Percentiles rank a stretch among this genome's conserved stretches.
Conservation (phyloP, 192 early-diverging fungal genomes). For the Backusella tarrabulga region DNA sequence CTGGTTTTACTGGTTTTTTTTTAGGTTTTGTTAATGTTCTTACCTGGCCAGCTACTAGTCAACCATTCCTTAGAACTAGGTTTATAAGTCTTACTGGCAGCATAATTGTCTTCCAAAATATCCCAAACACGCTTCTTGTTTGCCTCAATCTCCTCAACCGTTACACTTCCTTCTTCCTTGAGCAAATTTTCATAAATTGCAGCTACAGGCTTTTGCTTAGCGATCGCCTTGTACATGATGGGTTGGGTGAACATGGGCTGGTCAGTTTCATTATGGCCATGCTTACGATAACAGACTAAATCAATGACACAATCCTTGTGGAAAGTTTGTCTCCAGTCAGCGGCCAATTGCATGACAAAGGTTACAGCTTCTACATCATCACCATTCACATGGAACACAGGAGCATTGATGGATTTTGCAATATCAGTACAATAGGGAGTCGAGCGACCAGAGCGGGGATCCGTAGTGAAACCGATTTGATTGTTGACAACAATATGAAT, state of each 20-base stretch:
- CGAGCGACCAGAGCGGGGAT: slow-evolving; percentile 90
- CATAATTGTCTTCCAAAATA: slow-evolving; percentile 90
- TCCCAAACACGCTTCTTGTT: slow-evolving; percentile 90
- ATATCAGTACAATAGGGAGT: slow-evolving; percentile 97
- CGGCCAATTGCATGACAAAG: slow-evolving; percentile 89
- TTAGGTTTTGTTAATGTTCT: not conserved
- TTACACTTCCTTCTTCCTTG: slow-evolving; percentile 78
- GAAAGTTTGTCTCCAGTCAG: slow-evolving; percentile 93
- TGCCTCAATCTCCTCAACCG: slow-evolving; percentile 79
- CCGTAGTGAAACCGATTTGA: slow-evolving; percentile 98
- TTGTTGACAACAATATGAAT: slow-evolving; percentile 98
- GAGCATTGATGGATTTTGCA: slow-evolving; percentile 92
- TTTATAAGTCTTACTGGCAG: slow-evolving; percentile 84
- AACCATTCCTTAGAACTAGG: slow-evolving; percentile 91
- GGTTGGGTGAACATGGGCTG: slow-evolving; percentile 98
- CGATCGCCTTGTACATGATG: slow-evolving; percentile 91
- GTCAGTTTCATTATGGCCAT: slow-evolving; percentile 99
- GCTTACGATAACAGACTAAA: slow-evolving; percentile 93
- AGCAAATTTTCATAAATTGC: slow-evolving; percentile 86
- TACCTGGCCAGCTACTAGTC: slow-evolving; percentile 84
- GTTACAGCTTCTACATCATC: slow-evolving; percentile 97
- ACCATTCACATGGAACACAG: slow-evolving; percentile 96
- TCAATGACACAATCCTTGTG: slow-evolving; percentile 95
- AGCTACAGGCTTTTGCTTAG: slow-evolving; percentile 76
- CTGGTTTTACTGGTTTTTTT: too few species aligned